These are phyloP conservation scores for Actinomucor elegans DNA, from an alignment of 371 early-diverging fungal genomes.

Conservation along the genomic window DNA sequence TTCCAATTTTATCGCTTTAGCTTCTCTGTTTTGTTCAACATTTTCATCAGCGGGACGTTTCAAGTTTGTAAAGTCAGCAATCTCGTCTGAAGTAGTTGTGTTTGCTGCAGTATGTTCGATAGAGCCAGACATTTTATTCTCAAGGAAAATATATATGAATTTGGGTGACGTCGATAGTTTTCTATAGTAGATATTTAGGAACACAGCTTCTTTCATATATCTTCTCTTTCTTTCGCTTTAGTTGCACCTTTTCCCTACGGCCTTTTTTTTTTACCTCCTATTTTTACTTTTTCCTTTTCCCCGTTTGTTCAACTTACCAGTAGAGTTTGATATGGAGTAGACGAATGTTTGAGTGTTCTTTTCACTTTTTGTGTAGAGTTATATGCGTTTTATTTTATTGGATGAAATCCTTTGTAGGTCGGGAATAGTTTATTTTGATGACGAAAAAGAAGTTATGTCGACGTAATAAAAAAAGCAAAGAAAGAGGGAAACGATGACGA, in stretches of 20 bases:
- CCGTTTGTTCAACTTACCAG: too few species aligned
- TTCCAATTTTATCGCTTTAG: conserved; percentile 9
- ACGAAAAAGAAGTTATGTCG: conserved; percentile 29
- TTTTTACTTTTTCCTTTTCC: too few species aligned
- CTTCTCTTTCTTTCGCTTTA: too few species aligned
- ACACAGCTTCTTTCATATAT: too few species aligned
- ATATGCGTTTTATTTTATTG: conserved; percentile 23
- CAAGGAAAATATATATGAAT: too few species aligned
- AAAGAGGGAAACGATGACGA: conserved; percentile 20
- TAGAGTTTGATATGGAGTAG: too few species aligned
- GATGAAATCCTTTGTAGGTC: conserved; percentile 17
- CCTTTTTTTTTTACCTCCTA: too few species aligned
- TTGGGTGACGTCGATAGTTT: conserved; percentile 7
- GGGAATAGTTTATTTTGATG: conserved; percentile 33
- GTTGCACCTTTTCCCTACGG: too few species aligned
- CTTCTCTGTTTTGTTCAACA: conserved; percentile 1
- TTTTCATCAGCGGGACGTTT: conserved; percentile 5
- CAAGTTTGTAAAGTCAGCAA: background rate
- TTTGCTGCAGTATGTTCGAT: too few species aligned
- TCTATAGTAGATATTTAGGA: too few species aligned
- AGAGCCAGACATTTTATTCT: conserved; percentile 19
- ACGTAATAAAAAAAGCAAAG: conserved; percentile 19
- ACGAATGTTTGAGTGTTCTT: too few species aligned
- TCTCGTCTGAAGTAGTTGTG: background rate
- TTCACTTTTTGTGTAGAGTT: too few species aligned